phyloP scores from a whole-genome alignment of 805 yeast species.

The Starmerella khaoyaiensis region DNA sequence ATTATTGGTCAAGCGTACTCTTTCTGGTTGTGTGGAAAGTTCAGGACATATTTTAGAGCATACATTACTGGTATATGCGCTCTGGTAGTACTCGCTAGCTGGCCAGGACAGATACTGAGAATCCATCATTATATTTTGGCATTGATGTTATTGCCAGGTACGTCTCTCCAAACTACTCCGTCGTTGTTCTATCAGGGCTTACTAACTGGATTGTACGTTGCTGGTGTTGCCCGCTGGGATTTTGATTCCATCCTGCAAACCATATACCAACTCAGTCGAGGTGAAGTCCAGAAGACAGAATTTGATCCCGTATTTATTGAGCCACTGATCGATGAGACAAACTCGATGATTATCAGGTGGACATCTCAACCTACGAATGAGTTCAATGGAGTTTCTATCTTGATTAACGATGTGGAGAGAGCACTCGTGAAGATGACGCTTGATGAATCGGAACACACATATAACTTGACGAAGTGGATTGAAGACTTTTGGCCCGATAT shows the following conservation, averaged over 20 bases:
- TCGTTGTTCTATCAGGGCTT: slow-evolving; percentile 66
- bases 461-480: slow-evolving; percentile 18
- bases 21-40: slow-evolving; percentile 54
- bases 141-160: slow-evolving; percentile 66
- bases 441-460: slow-evolving; percentile 22
- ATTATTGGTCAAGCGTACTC: slow-evolving; percentile 61
- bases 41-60: slow-evolving; percentile 43
- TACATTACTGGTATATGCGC: slow-evolving; percentile 38
- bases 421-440: slow-evolving; percentile 38
- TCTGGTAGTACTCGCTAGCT: slow-evolving; percentile 33
- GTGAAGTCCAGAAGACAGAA: slow-evolving; percentile 41
- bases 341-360: slow-evolving; percentile 23
- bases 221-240: slow-evolving; percentile 90
- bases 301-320: slow-evolving; percentile 13
- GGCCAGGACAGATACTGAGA: slow-evolving; percentile 62
- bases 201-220: slow-evolving; percentile 61
- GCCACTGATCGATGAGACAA: slow-evolving; percentile 10
- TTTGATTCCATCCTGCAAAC: slow-evolving; percentile 82
- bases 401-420: slow-evolving; percentile 69
- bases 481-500: background rate
- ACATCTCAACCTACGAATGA: slow-evolving; percentile 7
- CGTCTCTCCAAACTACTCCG: slow-evolving; percentile 39
- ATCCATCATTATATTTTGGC: slow-evolving; percentile 77
- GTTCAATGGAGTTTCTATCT: slow-evolving; percentile 44
- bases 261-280: slow-evolving; percentile 47